These are phyloP conservation scores for Didymella segeticola DNA, from an alignment of 2,329 filamentous ascomycete genomes.

Conservation along the genomic window DNA sequence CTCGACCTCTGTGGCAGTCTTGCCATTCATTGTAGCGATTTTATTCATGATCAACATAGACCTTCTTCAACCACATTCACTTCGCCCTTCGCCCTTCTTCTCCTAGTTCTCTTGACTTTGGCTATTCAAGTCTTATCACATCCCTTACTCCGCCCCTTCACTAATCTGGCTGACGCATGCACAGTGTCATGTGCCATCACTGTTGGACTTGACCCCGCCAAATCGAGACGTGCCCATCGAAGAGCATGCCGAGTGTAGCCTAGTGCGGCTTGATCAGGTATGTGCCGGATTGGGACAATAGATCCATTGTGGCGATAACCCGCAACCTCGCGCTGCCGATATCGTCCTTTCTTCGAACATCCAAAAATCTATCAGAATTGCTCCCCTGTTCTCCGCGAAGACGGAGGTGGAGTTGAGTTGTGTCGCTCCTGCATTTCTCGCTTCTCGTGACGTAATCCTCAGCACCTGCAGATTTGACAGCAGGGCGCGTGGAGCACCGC, in stretches of 20 bases:
- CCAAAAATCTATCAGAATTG: neutral
- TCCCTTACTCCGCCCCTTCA: too few relatives aligned
- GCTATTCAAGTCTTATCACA: too few relatives aligned
- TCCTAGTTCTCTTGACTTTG: neutral
- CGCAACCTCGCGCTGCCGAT: neutral
- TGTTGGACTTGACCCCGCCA: constrained; percentile 5
- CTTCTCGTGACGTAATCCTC: constrained; percentile 2
- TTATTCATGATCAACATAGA: constrained; percentile 1
- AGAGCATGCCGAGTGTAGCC: constrained; percentile 1
- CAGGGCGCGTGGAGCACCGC: too few relatives aligned
- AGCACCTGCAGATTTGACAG: too few relatives aligned
- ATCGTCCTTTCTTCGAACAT: neutral
- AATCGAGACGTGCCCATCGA: constrained; percentile 1
- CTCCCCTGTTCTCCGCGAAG: neutral
- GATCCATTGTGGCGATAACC: constrained; percentile 13
- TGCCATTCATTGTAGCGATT: constrained; percentile 11
- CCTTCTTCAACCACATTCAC: neutral
- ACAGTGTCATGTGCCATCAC: neutral
- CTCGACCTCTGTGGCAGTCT: constrained; percentile 18
- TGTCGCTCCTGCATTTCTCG: neutral
- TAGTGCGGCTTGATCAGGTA: neutral
- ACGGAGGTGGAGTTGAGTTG: neutral
- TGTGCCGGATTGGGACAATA: constrained; percentile 18
- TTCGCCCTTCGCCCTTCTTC: neutral
- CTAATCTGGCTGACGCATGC: neutral